These are phyloP conservation scores for Xylaria grammica DNA, from an alignment of 495 filamentous ascomycete species.

Conservation along the genomic window DNA sequence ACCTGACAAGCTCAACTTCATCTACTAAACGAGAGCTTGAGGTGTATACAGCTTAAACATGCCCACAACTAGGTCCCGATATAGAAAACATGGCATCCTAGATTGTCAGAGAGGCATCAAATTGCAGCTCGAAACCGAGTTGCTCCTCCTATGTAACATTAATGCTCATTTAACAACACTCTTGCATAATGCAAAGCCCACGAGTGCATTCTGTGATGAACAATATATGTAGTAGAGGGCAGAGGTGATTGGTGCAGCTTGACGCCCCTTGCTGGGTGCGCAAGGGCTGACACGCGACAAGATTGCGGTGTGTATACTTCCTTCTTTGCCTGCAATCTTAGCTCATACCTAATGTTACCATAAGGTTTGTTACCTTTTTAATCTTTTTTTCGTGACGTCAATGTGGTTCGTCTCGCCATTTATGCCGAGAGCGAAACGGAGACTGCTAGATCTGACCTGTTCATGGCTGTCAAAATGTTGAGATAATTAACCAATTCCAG, in stretches of 20 bases:
- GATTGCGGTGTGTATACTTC: not conserved
- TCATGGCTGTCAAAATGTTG: too few relatives aligned
- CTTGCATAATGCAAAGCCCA: slow-evolving; percentile 1
- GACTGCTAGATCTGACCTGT: not conserved
- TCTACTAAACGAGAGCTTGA: too few relatives aligned
- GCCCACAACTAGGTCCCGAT: not conserved
- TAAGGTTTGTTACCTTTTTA: too few relatives aligned
- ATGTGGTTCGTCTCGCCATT: not conserved
- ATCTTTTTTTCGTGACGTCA: not conserved
- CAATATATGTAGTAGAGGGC: not conserved
- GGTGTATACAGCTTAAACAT: not conserved
- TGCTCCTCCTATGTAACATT: slow-evolving; percentile 5
- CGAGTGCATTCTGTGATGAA: not conserved
- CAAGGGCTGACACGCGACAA: slow-evolving; percentile 1
- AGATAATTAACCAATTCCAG: not conserved
- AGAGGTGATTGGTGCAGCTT: slow-evolving; percentile 13
- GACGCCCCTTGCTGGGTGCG: slow-evolving; percentile 14
- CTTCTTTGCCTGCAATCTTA: not conserved
- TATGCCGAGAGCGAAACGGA: not conserved
- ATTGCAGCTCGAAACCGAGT: not conserved
- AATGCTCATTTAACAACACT: not conserved
- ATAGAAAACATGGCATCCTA: too few relatives aligned
- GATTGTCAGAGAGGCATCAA: not conserved
- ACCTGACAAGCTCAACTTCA: too few relatives aligned
- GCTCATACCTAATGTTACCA: too few relatives aligned